Base-by-base conservation (phyloP, 176 grass and related monocot genomes). In the Aegilops sharonensis region DNA sequence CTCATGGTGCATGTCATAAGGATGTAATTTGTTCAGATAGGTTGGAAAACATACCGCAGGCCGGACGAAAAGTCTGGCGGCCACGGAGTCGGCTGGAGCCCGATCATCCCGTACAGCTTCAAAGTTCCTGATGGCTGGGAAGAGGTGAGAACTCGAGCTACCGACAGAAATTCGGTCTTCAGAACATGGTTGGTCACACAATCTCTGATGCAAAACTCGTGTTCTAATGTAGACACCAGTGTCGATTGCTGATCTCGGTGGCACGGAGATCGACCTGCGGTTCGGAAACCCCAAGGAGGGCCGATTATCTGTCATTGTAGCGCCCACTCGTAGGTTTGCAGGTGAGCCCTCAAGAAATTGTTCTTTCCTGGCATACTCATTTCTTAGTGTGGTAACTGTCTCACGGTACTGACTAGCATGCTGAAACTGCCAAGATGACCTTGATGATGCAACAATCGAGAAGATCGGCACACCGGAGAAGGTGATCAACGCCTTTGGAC, bases 201-300 rank as follows among this genome's bases (percentile, higher is more conserved):
- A 13, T 79, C 42, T 85, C 70, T 71, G 63, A 77, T 77, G 6
- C n/a, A 1, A 29, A 64, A 68, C 17, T 57, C 0, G 7, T 0
- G 40, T 78, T 81, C 78, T 72, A 50, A 87, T 76, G 36, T 9
- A 98, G 96, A 83, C 95, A 39, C 94, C 97, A 0, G 97, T 99
- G 78, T 96, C 97, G 9, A 99, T 99, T 90, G 97, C 97, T 83
- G 97, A 96, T 89, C 97, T 99, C 8, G 94, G 94, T 62, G 97
- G 97, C 34, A 99, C 97, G 2, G 97, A 99, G 89, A 99, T 99
- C 11, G 97, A 99, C 31, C 91, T 99, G 64, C 93, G 97, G 40
- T 91, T 96, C 39, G 90, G 72, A 12, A 96, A 86, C 83, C 60
- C 94, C 10, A 88, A 98, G 87, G 70, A 98, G 77, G 97, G 97